Percentiles rank a stretch among this genome's conserved stretches.
phyloP scores from a whole-genome alignment of 2,329 filamentous ascomycete species.

The Verticillium dahliae region DNA sequence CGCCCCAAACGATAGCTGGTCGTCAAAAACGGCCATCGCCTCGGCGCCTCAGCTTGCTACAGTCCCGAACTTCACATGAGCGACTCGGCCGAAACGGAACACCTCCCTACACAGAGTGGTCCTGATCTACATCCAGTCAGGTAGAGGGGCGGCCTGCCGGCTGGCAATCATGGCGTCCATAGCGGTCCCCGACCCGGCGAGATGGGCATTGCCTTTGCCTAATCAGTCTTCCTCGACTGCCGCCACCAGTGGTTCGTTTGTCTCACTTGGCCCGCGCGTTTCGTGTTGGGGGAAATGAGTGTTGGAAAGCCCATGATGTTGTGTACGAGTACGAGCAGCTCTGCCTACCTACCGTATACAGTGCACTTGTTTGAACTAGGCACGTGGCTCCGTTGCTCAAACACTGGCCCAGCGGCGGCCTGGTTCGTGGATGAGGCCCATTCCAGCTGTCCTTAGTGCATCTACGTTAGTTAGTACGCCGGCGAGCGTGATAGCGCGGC shows the following conservation, averaged over 20 bases:
- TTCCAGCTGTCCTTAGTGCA: background rate
- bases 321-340: background rate
- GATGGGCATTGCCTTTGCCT: background rate
- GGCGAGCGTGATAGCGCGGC: background rate
- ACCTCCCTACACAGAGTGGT: background rate
- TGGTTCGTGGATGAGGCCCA: background rate
- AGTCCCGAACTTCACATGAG: background rate
- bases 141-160: background rate
- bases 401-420: background rate
- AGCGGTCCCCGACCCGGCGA: background rate
- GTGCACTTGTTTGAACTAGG: background rate
- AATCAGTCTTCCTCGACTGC: background rate
- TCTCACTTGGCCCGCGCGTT: background rate
- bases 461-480: background rate
- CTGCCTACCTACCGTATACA: background rate
- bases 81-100: background rate
- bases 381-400: background rate
- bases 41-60: background rate
- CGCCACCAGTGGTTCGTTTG: background rate
- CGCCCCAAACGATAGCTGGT: background rate
- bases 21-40: background rate
- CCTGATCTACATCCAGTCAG: background rate
- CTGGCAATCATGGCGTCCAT: background rate
- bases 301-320: background rate
- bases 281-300: background rate